Evolutionary conservation across 2,329 filamentous ascomycete species (phyloP), one percentile per base, ranked within the genome.

Genomic region (Epichloe sp.): DNA sequence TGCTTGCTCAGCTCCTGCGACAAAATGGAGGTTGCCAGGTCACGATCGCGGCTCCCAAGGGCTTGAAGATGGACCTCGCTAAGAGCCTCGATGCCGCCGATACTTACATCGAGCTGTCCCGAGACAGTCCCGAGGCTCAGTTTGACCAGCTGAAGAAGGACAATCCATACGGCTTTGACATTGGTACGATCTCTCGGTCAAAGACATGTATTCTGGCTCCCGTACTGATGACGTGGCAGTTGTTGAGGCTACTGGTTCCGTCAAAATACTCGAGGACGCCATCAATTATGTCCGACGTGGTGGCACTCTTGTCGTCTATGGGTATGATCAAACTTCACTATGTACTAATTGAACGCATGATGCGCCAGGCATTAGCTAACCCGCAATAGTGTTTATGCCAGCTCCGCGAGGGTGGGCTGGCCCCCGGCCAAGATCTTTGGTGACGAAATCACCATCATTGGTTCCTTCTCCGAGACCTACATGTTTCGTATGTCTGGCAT

Each of bases 81-180:
- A 74, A 72, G 66, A 75, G 71, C 56, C 69, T 80, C 26, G 71
- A 74, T 52, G 75, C 74, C 48, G 76, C 72, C 54, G 76, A 80
- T 59, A 65, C 68, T 50, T 80, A 78, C 59, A 63, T 80, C 47
- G 70, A 76, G 58, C 71, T 80, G 45, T 75, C 74, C 53, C 74
- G 74, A 60, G 68, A 69, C 58, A 71, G 81, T 55, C 73, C 80
- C 5, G 66, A 71, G 38, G 73, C 72, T 15, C 80, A 85, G 60
- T 83, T 85, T 64, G 69, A 75, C 44, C 69, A 80, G 59, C 68
- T 88, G 54, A 81, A 80, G 68, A 67, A 70, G 42, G 74, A 80
- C 44, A 80, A 87, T 65, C 82, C 83, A 0, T 80, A 86, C 59
- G 84, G 84, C 3, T 88, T 88, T 61, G 83, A 88, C 57, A 80